Evolutionary conservation across 2,329 filamentous ascomycete species (phyloP).

Genomic region (Penicillium sp.): DNA sequence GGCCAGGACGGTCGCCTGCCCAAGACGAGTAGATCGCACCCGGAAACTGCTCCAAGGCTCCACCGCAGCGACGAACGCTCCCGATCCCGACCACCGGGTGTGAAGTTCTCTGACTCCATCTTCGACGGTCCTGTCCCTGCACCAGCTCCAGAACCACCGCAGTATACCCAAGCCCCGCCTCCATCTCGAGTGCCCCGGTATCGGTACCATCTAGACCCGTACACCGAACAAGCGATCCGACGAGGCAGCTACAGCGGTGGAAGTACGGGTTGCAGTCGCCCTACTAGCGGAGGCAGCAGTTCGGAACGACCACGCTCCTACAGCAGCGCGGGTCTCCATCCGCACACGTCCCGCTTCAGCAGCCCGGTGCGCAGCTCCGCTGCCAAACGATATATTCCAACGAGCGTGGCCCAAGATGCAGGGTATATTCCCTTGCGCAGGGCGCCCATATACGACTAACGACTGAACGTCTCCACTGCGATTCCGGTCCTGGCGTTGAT

Average conservation of each 20-base stretch:
- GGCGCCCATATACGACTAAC: constrained; percentile 21
- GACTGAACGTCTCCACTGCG: constrained; percentile 4
- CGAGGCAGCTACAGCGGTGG: constrained; percentile 25
- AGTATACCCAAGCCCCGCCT: constrained; percentile 14
- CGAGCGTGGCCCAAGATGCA: constrained; percentile 15
- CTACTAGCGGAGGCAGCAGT: constrained; percentile 25
- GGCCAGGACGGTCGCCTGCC: constrained; percentile 12
- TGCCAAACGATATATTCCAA: constrained; percentile 22
- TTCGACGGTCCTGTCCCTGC: constrained; percentile 20
- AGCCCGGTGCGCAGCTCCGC: constrained; percentile 19
- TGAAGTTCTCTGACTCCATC: constrained; percentile 27
- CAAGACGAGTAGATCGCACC: constrained; percentile 11
- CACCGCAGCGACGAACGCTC: constrained; percentile 13
- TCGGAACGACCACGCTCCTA: constrained; percentile 26
- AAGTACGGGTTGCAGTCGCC: constrained; percentile 18
- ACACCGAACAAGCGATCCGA: constrained; percentile 26
- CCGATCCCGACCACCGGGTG: constrained; percentile 15
- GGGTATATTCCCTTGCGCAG: constrained; percentile 15
- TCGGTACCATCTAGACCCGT: constrained; percentile 26
- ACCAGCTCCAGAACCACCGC: constrained; percentile 18
- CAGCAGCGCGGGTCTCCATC: constrained; percentile 17
- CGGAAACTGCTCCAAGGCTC: constrained; percentile 8
- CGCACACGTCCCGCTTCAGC: constrained; percentile 14
- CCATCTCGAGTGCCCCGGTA: constrained; percentile 19
- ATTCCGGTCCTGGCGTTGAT: not conserved